Base-by-base conservation (phyloP, 352 stramenopile species). In the Plasmopara muralis region DNA sequence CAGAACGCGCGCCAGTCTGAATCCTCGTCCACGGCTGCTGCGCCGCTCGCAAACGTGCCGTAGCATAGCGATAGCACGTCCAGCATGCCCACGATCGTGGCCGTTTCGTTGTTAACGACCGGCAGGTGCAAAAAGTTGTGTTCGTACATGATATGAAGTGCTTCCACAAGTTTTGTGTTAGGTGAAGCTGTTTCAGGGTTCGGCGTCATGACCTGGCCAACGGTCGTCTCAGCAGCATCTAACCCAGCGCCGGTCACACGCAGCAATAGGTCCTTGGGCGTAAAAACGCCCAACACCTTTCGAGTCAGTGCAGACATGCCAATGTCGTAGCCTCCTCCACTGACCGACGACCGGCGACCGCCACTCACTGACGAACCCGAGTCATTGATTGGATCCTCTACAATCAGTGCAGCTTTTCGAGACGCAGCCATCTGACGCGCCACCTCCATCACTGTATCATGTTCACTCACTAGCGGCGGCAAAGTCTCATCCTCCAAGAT, bases 81-180 rank as follows among this genome's bases (percentile, higher is more conserved):
- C 15, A 94, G 70, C 73, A 93, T 89, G 31, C 85, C 85, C 7
- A 87, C 53, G 63, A 93, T 94, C 14, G 74, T 83, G 5, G 66
- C 60, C 2, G 77, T 80, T 13, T 62, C 73, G 18, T 83, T 52
- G 39, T 98, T 92, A 10, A 97, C 93, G 1, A 99, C 92, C 18
- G 96, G 96, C 42, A 99, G 60, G 53, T 98, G 96, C 29, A 99
- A 66, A 64, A 98, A 99, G 52, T 95, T 95, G 57, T 98, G 95
- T 51, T 98, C 95, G 57, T 98, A 93, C 95, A 99, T 98, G 18
- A 97, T 89, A 61, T 99, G 95, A 38, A 99, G 74, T 15, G 95
- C 96, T 51, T 99, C 96, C 8, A 98, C 70, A 9, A 99, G 86
- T 28, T 88, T 96, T 5, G 89, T 97, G 45, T 74, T 93, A 6